A percentile compares a stretch with the other conserved stretches of the same genome.
These are phyloP conservation scores for Tricholomella constricta DNA, from an alignment of 768 basidiomycete species.

Conservation along the genomic window DNA sequence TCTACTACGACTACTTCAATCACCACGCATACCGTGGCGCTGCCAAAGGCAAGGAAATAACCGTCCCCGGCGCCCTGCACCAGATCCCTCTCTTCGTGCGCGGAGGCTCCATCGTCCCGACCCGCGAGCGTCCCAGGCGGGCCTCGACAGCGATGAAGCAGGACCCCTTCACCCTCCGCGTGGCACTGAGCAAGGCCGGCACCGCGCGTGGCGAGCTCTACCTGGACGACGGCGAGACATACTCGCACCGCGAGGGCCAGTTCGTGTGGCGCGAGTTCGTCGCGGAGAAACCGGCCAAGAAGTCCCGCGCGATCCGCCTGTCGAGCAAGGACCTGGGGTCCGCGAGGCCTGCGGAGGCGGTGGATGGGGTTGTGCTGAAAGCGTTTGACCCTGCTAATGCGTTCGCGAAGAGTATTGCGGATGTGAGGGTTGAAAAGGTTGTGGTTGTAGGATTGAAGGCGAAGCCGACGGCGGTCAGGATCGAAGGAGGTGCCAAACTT, in stretches of 20 bases:
- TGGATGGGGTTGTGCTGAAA: conserved; percentile 50
- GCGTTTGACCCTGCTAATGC: conserved; percentile 59
- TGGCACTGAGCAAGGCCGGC: conserved; percentile 67
- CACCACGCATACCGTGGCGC: conserved; percentile 66
- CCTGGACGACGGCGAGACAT: conserved; percentile 92
- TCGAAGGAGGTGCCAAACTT: conserved; percentile 51
- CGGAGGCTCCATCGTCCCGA: conserved; percentile 88
- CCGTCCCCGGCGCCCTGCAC: conserved; percentile 77
- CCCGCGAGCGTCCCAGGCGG: conserved; percentile 84
- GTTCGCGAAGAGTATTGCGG: conserved; percentile 65
- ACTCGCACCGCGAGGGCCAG: conserved; percentile 71
- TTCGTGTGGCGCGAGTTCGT: conserved; percentile 81
- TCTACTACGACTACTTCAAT: conserved; percentile 95
- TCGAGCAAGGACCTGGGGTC: conserved; percentile 58
- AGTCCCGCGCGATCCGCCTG: conserved; percentile 43
- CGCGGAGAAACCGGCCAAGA: conserved; percentile 50
- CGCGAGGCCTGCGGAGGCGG: conserved; percentile 44
- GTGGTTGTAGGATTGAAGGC: conserved; percentile 71
- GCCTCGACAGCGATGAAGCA: conserved; percentile 85
- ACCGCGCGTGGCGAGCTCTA: conserved; percentile 84
- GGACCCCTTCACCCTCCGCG: conserved; percentile 91
- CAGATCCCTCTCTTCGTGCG: conserved; percentile 85
- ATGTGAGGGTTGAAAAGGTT: conserved; percentile 81
- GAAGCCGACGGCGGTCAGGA: conserved; percentile 63
- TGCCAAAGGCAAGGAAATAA: conserved; percentile 65